phyloP scores from a whole-genome alignment of 805 yeast genomes.

The Groenewaldozyma tartarivorans region DNA sequence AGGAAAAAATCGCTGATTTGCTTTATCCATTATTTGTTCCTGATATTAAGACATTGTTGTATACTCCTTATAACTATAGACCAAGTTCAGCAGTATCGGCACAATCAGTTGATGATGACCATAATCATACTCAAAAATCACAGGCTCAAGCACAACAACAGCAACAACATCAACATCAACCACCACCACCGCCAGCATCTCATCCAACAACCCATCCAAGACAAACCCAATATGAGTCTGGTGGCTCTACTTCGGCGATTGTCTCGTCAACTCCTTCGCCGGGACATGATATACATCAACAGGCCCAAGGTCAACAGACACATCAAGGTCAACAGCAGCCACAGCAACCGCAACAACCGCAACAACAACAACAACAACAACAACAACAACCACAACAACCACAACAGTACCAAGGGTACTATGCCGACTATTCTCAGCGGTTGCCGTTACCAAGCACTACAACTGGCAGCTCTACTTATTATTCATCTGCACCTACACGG shows the following conservation, averaged over 20 bases:
- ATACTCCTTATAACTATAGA: slow-evolving; percentile 27
- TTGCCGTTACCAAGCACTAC: no score
- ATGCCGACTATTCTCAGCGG: not conserved
- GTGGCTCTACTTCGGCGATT: no score
- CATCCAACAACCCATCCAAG: slow-evolving; percentile 1
- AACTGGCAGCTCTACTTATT: no score
- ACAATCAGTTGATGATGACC: no score
- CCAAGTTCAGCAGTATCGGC: not conserved
- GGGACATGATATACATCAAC: not conserved
- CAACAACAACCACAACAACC: slow-evolving; percentile 4
- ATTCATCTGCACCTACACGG: not conserved
- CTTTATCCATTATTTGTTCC: slow-evolving; percentile 65
- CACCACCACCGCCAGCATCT: slow-evolving; percentile 1
- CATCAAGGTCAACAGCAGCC: slow-evolving; percentile 5
- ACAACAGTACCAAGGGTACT: not conserved
- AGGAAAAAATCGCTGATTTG: slow-evolving; percentile 61
- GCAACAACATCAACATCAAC: slow-evolving; percentile 4
- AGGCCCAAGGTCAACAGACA: not conserved
- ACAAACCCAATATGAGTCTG: no score
- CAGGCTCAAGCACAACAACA: slow-evolving; percentile 3
- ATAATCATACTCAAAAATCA: not conserved
- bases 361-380: not conserved
- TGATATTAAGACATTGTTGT: slow-evolving; percentile 33
- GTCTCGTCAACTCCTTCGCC: slow-evolving; percentile 1
- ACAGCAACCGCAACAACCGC: slow-evolving; percentile 2